A percentile compares a stretch with the other conserved stretches of the same genome.
Conservation (phyloP, 805 yeast genomes). For the Wickerhamomyces subpelliculosus region DNA sequence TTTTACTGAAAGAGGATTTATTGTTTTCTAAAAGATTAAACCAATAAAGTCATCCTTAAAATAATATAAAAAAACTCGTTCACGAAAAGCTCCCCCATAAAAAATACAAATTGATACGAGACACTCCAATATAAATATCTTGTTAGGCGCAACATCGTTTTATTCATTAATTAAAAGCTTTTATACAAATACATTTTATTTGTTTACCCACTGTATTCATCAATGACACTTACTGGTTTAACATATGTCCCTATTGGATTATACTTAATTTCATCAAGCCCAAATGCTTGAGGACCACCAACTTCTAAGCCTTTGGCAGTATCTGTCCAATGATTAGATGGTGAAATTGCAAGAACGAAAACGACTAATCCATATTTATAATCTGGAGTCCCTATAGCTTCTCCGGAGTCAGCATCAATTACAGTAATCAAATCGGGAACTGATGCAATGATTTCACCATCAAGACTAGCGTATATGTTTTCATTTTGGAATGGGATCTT, state of each 20-base stretch:
- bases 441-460: conserved; percentile 27
- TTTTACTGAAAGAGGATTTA: too few relatives aligned
- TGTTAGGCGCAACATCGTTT: background rate
- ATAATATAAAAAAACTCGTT: background rate
- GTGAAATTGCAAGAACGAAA: conserved; percentile 32
- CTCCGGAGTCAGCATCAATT: conserved; percentile 36
- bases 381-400: conserved; percentile 44
- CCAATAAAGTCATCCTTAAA: background rate
- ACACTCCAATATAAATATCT: too few relatives aligned
- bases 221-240: conserved; percentile 29
- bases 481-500: conserved; percentile 45
- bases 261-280: conserved; percentile 27
- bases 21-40: too few relatives aligned
- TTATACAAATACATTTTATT: background rate
- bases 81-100: too few relatives aligned
- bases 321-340: conserved; percentile 30
- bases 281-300: conserved; percentile 30
- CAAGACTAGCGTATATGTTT: conserved; percentile 30
- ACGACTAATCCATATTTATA: conserved; percentile 39
- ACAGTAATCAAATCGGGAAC: conserved; percentile 42
- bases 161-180: too few relatives aligned
- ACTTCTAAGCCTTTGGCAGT: conserved; percentile 26
- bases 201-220: conserved; percentile 18
- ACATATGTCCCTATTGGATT: conserved; percentile 28
- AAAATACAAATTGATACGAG: too few relatives aligned